These are phyloP conservation scores for Sclerotinia trifoliorum DNA, from an alignment of 2,329 filamentous ascomycete genomes.

Conservation along the genomic window DNA sequence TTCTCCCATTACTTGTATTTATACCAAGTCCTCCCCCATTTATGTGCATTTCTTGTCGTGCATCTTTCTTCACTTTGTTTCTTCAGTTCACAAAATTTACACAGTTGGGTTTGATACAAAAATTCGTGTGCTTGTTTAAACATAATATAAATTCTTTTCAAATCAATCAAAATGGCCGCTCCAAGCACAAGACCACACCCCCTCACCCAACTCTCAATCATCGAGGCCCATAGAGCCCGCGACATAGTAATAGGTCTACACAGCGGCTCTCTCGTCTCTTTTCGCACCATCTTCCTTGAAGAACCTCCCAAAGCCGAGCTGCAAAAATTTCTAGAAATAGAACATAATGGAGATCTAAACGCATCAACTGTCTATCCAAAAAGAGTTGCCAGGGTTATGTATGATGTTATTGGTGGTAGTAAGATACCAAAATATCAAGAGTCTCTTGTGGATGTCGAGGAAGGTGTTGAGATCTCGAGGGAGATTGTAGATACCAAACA, in stretches of 20 bases:
- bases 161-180: not conserved
- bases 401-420: constrained; percentile 54
- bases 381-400: constrained; percentile 53
- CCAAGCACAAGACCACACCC: constrained; percentile 42
- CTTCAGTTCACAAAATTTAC: not conserved
- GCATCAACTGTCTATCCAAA: constrained; percentile 44
- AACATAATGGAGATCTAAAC: constrained; percentile 44
- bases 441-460: constrained; percentile 50
- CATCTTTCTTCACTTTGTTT: not conserved
- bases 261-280: constrained; percentile 51
- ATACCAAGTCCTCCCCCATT: too few species aligned
- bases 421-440: constrained; percentile 55
- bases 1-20: not conserved
- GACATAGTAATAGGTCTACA: constrained; percentile 43
- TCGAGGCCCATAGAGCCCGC: constrained; percentile 54
- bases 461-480: constrained; percentile 45
- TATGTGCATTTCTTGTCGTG: not conserved
- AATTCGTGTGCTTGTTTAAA: not conserved
- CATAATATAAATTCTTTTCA: not conserved
- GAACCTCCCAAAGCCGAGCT: constrained; percentile 55
- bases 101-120: too few species aligned
- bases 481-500: constrained; percentile 48
- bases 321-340: constrained; percentile 49
- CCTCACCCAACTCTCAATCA: constrained; percentile 46
- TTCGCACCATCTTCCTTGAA: constrained; percentile 58